A percentile compares a stretch with the other conserved stretches of the same genome.
phyloP scores from a whole-genome alignment of 768 basidiomycete species.

The Xerocomellus intermedius region DNA sequence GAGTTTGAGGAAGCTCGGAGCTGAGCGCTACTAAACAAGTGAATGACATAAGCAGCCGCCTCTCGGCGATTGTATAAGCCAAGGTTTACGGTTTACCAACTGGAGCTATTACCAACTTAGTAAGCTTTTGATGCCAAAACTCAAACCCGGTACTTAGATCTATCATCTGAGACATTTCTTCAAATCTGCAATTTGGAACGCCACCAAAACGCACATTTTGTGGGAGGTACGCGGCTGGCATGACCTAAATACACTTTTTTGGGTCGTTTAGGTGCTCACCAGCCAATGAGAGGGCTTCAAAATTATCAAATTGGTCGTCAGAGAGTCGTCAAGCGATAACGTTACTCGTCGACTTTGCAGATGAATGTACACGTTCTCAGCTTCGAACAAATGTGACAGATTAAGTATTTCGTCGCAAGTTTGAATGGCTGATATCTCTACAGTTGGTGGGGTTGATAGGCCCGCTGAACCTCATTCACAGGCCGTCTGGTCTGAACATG shows the following conservation, averaged over 20 bases:
- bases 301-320: no score
- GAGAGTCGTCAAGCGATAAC: no score
- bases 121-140: background rate
- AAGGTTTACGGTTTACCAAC: background rate
- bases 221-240: no score
- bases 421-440: constrained; percentile 2
- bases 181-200: no score
- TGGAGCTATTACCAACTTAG: no score
- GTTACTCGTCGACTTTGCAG: no score
- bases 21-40: background rate
- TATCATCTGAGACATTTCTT: background rate
- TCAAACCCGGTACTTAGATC: background rate
- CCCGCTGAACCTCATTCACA: background rate
- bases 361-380: background rate
- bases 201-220: no score
- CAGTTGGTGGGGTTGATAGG: background rate
- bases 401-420: background rate
- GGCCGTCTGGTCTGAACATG: background rate
- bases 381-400: background rate
- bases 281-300: no score
- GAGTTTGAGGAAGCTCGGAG: constrained; percentile 10
- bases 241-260: no score
- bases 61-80: no score
- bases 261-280: no score
- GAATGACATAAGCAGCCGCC: constrained; percentile 16